Evolutionary conservation across 2,329 filamentous ascomycete genomes (phyloP).

Genomic region (Colletotrichum tanaceti): DNA sequence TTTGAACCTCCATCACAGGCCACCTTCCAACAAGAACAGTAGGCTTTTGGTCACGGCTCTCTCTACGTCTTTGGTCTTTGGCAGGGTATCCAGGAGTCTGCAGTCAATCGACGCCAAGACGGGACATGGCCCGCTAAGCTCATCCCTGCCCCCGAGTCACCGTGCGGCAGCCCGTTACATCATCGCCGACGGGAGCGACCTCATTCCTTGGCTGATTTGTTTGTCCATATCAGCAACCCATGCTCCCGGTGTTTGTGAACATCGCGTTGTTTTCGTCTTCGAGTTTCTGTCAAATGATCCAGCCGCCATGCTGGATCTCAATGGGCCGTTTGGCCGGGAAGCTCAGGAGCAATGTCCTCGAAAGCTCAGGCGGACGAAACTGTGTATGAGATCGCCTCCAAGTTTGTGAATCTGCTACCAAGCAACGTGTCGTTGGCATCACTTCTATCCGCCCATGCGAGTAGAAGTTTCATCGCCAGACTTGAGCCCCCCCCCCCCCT

Average conservation of each 20-base stretch:
- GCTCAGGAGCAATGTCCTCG: neutral
- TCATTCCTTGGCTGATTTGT: conserved; percentile 28
- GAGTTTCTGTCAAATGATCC: conserved; percentile 15
- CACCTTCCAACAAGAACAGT: neutral
- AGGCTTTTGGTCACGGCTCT: conserved; percentile 6
- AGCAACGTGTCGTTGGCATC: neutral
- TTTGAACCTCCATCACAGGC: neutral
- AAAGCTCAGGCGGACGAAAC: conserved; percentile 4
- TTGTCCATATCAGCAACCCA: conserved; percentile 1
- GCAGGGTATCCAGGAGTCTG: conserved; percentile 37
- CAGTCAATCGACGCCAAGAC: conserved; percentile 39
- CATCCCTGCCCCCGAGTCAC: conserved; percentile 32
- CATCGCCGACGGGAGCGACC: conserved; percentile 31
- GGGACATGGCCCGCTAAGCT: conserved; percentile 38
- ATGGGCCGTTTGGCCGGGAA: neutral
- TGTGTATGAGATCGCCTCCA: conserved; percentile 2
- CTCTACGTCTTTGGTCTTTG: conserved; percentile 24
- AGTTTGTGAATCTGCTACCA: neutral
- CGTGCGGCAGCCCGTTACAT: conserved; percentile 38
- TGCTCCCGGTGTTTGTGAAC: neutral
- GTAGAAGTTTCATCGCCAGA: neutral
- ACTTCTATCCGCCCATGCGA: neutral
- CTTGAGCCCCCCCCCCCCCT: neutral
- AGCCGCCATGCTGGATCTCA: conserved; percentile 5
- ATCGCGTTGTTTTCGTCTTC: neutral